Percentiles rank a stretch among this genome's conserved stretches.
These are phyloP conservation scores for Didymella exigua DNA, from an alignment of 2,329 filamentous ascomycete species.

Conservation along the genomic window DNA sequence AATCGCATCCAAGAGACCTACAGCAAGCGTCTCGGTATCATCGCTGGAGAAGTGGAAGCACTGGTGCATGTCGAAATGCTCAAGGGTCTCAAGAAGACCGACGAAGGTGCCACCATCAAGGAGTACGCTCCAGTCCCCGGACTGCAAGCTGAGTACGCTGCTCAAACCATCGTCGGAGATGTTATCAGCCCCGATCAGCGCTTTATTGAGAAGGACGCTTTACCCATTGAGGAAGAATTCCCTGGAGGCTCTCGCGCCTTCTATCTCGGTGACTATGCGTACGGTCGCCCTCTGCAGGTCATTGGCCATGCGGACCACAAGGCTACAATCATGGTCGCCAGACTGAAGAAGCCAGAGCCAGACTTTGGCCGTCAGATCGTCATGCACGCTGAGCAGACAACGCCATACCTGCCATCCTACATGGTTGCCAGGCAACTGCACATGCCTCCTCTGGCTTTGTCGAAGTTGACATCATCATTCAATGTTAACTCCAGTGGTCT, in stretches of 20 bases:
- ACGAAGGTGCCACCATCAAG: slow-evolving; percentile 88
- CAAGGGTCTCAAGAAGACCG: slow-evolving; percentile 86
- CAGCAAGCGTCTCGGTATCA: slow-evolving; percentile 86
- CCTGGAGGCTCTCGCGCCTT: slow-evolving; percentile 82
- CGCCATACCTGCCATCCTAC: slow-evolving; percentile 84
- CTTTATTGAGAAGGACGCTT: slow-evolving; percentile 86
- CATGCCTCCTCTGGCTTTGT: slow-evolving; percentile 84
- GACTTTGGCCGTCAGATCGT: slow-evolving; percentile 83
- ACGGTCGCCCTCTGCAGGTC: slow-evolving; percentile 87
- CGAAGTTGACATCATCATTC: slow-evolving; percentile 95
- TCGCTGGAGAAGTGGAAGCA: slow-evolving; percentile 85
- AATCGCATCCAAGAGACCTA: slow-evolving; percentile 84
- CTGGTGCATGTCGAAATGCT: slow-evolving; percentile 93
- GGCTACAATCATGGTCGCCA: slow-evolving; percentile 78
- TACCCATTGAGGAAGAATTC: slow-evolving; percentile 91
- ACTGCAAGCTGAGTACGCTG: slow-evolving; percentile 86
- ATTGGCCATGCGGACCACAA: slow-evolving; percentile 74
- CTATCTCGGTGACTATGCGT: slow-evolving; percentile 92
- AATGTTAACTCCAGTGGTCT: slow-evolving; percentile 81
- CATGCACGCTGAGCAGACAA: slow-evolving; percentile 68
- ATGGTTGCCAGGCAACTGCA: slow-evolving; percentile 82
- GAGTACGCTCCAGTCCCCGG: slow-evolving; percentile 88
- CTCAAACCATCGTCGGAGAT: slow-evolving; percentile 86
- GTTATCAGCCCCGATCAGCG: slow-evolving; percentile 90
- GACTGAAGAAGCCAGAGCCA: slow-evolving; percentile 72